Evolutionary conservation across 202 grass and related monocot genomes (phyloP), one percentile per base, ranked within the genome.

Genomic region (Digitaria exilis): DNA sequence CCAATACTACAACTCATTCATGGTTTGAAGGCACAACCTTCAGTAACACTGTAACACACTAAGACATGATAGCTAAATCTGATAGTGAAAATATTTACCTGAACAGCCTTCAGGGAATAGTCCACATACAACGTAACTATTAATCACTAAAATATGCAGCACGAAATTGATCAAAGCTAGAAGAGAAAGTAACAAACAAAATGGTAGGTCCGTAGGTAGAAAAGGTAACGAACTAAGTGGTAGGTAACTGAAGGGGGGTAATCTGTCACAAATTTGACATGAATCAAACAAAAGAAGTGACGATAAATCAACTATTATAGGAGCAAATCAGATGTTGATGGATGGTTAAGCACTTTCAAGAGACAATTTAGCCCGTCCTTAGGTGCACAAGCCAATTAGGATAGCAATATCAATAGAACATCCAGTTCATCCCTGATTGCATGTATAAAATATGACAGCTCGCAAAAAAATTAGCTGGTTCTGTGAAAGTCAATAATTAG

Each of bases 281-380:
- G 3, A 25, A 80, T 55, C 16, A 73, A 72, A 67, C 25, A 57
- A 57, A 45, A 35, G 12, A 6, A 4, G 28, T 32, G 11, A 72
- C 31, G 55, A 42, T 54, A 46, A 71, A 71, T 41, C 48, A 85
- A 71, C 44, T 69, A 64, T 37, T 59, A 54, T 12, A 76, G 29
- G 45, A 52, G 16, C 11, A 72, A 56, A 34, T 44, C 62, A 51
- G 32, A 10, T 19, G 3, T 55, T 63, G 54, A 28, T 89, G 61
- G 21, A 15, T 75, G 26, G 25, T 79, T 85, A 54, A 64, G 16
- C 44, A 48, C n/a, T 89, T 41, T 59, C 37, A 71, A 58, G 21
- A 82, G 48, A 69, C 10, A 81, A 48, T 50, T 60, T 44, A 75
- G 59, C 63, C 7, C 7, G 2, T 39, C 34, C 13, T 28, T 35